phyloP scores from a whole-genome alignment of 148 eudicot species.

The Arctostaphylos glauca region DNA sequence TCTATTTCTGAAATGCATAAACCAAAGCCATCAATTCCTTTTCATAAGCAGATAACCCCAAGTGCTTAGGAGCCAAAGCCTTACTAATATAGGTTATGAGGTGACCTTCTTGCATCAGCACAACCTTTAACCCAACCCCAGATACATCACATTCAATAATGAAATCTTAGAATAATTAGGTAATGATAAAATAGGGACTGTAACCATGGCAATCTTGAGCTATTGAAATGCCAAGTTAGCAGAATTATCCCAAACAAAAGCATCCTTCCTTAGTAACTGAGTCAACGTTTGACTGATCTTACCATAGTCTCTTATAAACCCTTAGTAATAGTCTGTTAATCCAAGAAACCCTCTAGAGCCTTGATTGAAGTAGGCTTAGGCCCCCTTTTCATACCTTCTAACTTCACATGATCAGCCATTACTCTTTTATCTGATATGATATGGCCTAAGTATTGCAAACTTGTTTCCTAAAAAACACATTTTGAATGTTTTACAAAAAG shows the following conservation, averaged over 20 bases:
- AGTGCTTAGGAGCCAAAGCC: no score
- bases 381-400: no score
- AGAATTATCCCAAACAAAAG: neutral
- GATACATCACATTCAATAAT: neutral
- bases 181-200: neutral
- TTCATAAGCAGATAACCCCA: neutral
- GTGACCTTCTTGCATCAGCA: neutral
- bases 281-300: neutral
- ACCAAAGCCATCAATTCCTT: neutral
- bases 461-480: neutral
- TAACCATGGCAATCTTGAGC: neutral
- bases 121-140: neutral
- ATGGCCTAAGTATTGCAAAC: neutral
- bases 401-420: no score
- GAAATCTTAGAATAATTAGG: conserved; percentile 8
- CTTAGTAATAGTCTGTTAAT: neutral
- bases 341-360: neutral
- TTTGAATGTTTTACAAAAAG: neutral
- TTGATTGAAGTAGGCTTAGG: neutral
- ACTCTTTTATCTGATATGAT: no score
- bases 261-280: neutral
- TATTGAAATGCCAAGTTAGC: neutral
- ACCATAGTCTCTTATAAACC: neutral
- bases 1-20: neutral
- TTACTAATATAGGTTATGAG: neutral